Conservation (phyloP, 2,329 filamentous ascomycete genomes). For the Chalaropsis ovoidea region DNA sequence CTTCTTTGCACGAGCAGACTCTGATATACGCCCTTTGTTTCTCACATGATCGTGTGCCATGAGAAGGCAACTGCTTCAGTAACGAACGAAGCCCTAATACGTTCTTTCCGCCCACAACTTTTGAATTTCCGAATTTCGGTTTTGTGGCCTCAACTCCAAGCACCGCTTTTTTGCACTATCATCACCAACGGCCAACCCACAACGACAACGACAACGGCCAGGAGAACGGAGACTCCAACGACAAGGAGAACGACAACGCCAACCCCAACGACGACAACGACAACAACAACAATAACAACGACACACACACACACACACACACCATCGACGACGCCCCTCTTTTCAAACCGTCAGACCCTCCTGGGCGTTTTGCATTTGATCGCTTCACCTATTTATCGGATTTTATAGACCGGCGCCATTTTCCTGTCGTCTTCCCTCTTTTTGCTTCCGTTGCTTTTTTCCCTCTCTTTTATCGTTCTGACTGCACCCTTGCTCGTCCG, state of each 20-base stretch:
- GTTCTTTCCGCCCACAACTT: neutral
- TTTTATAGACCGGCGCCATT: neutral
- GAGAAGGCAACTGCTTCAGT: neutral
- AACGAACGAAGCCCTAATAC: neutral
- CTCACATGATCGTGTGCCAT: neutral
- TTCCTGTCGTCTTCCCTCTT: too few relatives aligned
- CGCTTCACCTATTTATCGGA: slow-evolving; percentile 10
- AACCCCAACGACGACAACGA: neutral
- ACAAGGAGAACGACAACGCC: neutral
- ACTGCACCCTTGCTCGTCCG: slow-evolving; percentile 16
- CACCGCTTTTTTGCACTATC: neutral
- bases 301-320: neutral
- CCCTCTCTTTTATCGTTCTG: neutral
- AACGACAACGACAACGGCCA: neutral
- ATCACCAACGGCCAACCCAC: neutral
- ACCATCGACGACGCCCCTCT: neutral
- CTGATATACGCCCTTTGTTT: neutral
- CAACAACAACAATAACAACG: neutral
- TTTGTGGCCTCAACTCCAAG: neutral
- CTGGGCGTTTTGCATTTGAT: neutral
- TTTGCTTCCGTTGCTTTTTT: neutral
- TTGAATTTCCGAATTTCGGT: neutral
- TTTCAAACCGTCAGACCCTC: slow-evolving; percentile 1
- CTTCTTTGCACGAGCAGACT: neutral
- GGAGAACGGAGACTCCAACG: neutral